Evolutionary conservation across 169 alveolate species (phyloP).

Genomic region (Cystoisospora suis): DNA sequence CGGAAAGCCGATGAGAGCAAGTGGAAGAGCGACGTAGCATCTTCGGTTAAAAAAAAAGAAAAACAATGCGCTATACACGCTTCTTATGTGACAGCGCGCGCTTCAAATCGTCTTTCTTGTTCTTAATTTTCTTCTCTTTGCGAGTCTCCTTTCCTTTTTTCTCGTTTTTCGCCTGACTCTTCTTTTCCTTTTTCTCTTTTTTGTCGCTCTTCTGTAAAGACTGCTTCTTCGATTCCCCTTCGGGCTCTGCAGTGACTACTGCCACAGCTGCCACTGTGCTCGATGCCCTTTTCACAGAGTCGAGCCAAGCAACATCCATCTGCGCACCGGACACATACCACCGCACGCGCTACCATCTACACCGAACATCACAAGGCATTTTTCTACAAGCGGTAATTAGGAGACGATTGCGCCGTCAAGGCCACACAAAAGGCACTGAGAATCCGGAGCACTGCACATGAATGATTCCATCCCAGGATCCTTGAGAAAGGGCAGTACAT

Average conservation of each 20-base stretch:
- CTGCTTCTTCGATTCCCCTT: background rate
- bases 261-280: background rate
- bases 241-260: background rate
- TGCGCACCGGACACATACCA: background rate
- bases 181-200: no score
- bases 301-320: conserved; percentile 1
- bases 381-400: background rate
- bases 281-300: background rate
- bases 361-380: background rate
- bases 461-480: background rate
- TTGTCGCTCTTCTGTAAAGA: no score
- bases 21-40: no score
- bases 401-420: background rate
- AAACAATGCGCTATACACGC: background rate
- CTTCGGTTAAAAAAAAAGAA: background rate
- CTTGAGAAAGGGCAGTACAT: no score
- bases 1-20: no score
- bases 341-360: background rate
- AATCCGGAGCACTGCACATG: background rate
- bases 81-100: background rate
- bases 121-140: background rate
- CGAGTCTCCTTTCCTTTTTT: background rate
- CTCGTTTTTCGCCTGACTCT: background rate
- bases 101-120: conserved; percentile 9
- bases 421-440: background rate